Conservation (phyloP, 257 asterid genomes). For the Asclepias syriaca region DNA sequence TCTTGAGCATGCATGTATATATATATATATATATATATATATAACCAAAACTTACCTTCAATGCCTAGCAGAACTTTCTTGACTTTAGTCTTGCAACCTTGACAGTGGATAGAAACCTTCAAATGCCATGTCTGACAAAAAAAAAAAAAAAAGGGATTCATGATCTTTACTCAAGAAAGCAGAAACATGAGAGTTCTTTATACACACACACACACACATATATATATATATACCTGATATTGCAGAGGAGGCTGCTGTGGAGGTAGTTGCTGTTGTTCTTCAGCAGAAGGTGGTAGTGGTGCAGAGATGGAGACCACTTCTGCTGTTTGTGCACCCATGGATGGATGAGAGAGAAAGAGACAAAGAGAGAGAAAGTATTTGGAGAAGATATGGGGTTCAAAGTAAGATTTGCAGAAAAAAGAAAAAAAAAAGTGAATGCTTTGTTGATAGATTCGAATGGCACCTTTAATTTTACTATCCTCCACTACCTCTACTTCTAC, state of each 20-base stretch:
- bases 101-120: slow-evolving; percentile 85
- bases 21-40: too few relatives aligned
- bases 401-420: slow-evolving; percentile 11
- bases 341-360: slow-evolving; percentile 3
- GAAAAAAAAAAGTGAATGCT: slow-evolving; percentile 12
- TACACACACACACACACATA: too few relatives aligned
- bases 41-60: slow-evolving; percentile 42
- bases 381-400: neutral
- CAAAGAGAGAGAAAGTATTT: neutral
- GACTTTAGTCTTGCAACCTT: slow-evolving; percentile 79
- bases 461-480: neutral
- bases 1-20: neutral
- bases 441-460: neutral
- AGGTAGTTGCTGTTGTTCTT: slow-evolving; percentile 26
- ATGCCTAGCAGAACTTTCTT: slow-evolving; percentile 67
- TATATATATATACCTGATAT: slow-evolving; percentile 45
- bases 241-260: slow-evolving; percentile 38
- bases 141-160: slow-evolving; percentile 5
- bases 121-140: slow-evolving; percentile 58
- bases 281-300: slow-evolving; percentile 32
- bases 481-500: neutral
- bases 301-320: slow-evolving; percentile 17
- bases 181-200: too few relatives aligned
- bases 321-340: slow-evolving; percentile 31
- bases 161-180: neutral